These are phyloP conservation scores for Coniochaeta ligniaria DNA, from an alignment of 2,329 filamentous ascomycete genomes.

Conservation along the genomic window DNA sequence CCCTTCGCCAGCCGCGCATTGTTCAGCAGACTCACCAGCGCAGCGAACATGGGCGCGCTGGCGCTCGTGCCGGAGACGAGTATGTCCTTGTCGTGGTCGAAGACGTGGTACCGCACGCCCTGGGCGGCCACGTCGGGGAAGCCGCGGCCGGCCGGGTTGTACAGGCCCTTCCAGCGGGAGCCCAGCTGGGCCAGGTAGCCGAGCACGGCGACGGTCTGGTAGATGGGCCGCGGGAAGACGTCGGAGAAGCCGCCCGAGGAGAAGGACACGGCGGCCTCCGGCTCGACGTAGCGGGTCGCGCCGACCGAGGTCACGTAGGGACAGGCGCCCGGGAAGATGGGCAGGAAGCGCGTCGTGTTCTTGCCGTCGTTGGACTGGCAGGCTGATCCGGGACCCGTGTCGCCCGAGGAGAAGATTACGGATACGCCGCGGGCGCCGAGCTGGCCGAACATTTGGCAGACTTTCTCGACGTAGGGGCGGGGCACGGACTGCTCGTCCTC, in stretches of 20 bases:
- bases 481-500: conserved; percentile 60
- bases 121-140: conserved; percentile 49
- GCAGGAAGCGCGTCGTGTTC: conserved; percentile 34
- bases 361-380: conserved; percentile 17
- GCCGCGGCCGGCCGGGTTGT: conserved; percentile 18
- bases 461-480: conserved; percentile 41
- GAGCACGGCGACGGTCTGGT: conserved; percentile 37
- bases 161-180: conserved; percentile 21
- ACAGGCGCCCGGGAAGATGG: conserved; percentile 31
- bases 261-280: conserved; percentile 46
- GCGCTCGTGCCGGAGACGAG: conserved; percentile 34
- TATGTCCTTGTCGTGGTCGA: conserved; percentile 14
- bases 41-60: conserved; percentile 54
- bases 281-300: conserved; percentile 39
- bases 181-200: conserved; percentile 32
- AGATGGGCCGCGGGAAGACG: conserved; percentile 34
- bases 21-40: conserved; percentile 58
- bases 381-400: conserved; percentile 30
- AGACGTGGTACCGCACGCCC: conserved; percentile 26
- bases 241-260: conserved; percentile 46
- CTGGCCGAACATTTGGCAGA: conserved; percentile 54
- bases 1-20: conserved; percentile 49
- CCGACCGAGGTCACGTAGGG: conserved; percentile 59
- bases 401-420: conserved; percentile 57
- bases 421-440: conserved; percentile 62